Evolutionary conservation across 352 stramenopile species (phyloP), one percentile per base, ranked within the genome.

Genomic region (Globisporangium cederbergense): DNA sequence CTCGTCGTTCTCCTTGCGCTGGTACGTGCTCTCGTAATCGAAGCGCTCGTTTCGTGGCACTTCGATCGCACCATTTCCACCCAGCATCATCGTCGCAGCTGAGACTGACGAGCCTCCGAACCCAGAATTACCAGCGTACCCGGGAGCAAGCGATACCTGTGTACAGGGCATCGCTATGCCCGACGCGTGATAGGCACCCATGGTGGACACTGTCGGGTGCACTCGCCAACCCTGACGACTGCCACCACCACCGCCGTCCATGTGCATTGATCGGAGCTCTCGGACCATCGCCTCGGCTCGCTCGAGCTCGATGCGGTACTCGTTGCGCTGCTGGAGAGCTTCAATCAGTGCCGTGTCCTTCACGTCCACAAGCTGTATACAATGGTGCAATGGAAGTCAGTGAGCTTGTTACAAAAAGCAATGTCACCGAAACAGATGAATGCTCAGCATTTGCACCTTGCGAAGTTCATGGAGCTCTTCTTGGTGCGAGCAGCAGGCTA

Each of bases 301-400:
- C 32, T 87, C 79, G 25, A 88, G 69, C 58, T 71, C 68, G 3
- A 83, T 62, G 2, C 80, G 78, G 62, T 80, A 74, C 32, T 81
- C 70, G 57, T 84, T 90, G 3, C 81, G 77, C 57, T 88, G 78
- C 18, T 87, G 68, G 13, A 88, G 64, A 13, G 78, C 78, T 61
- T 88, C 81, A 1, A 54, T 81, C 28, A 90, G 58, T 25, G 78
- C 81, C 28, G 75, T 56, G 52, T 88, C 79, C 59, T 90, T 90
- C 43, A 87, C 71, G 16, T 74, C 63, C 1, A 90, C 60, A 3
- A 80, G 67, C 75, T 77, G n/a, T n/a, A 28, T 13, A 22, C 34
- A 36, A 30, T 30, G 34, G 58, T 40, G 49, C 58, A 20, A 20
- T 66, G 1, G 18, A 40, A 28, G 22, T 32, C 22, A 20, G 3